phyloP scores from a whole-genome alignment of 768 basidiomycete genomes.

The Amanita muscaria region DNA sequence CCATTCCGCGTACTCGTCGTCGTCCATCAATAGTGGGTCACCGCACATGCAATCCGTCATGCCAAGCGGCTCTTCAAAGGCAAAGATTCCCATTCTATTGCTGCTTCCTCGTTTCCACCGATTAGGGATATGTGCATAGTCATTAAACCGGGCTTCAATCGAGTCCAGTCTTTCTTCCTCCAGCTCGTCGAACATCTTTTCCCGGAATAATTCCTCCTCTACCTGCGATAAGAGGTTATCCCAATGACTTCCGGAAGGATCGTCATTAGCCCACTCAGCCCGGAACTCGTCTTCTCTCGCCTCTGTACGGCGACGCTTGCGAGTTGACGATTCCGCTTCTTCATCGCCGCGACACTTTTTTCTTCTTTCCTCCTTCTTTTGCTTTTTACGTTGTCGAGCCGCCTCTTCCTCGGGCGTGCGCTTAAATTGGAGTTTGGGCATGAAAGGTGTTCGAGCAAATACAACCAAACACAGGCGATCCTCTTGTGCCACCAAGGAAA shows the following conservation, averaged over 20 bases:
- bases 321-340: conserved; percentile 14
- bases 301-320: conserved; percentile 28
- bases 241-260: too few species aligned
- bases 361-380: conserved; percentile 26
- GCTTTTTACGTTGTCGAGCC: conserved; percentile 32
- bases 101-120: conserved; percentile 43
- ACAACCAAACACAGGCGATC: not conserved
- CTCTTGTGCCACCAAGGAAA: too few species aligned
- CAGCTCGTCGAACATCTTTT: conserved; percentile 65
- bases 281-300: conserved; percentile 59
- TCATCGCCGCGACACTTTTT: conserved; percentile 16
- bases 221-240: too few species aligned
- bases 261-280: too few species aligned
- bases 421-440: conserved; percentile 54
- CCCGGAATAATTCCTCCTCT: conserved; percentile 60
- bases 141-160: conserved; percentile 55
- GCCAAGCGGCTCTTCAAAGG: conserved; percentile 17
- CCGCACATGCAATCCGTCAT: conserved; percentile 33
- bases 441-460: conserved; percentile 11
- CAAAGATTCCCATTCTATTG: conserved; percentile 17
- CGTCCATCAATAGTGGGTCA: conserved; percentile 54
- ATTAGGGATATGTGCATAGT: conserved; percentile 63
- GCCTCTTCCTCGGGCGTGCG: conserved; percentile 53
- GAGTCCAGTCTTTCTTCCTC: conserved; percentile 60
- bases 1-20: conserved; percentile 87